Evolutionary conservation across 2,329 filamentous ascomycete genomes (phyloP), one percentile per base, ranked within the genome.

Genomic region (Alternaria hordeiaustralica): DNA sequence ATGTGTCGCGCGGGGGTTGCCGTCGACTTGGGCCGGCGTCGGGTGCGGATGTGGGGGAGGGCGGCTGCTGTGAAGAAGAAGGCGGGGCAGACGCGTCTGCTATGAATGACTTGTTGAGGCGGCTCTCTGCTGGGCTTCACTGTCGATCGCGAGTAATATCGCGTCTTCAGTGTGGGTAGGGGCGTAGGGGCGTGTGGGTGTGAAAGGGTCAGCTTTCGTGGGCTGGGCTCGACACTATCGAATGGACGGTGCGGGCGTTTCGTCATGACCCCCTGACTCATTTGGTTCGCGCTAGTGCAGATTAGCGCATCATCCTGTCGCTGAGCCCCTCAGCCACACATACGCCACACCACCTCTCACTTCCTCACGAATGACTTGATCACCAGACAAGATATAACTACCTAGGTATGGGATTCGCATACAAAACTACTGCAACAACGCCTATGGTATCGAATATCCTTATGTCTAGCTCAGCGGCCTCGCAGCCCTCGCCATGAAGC

Each of bases 31-130:
- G 47, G 33, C 56, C 54, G 61, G 51, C 55, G 60, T 64, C 61
- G 61, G 63, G 54, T 55, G 65, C 65, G 55, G 63, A 64, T 58
- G 70, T 61, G 69, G 69, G 67, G 65, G 62, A 49, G 65, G 28
- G 30, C 49, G 49, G 30, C 30, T 61, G 60, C 53, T 55, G 51
- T 63, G 47, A 58, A 58, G 43, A 33, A 28, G 55, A 33, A 51
- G 55, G 68, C 53, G 62, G 68, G 56, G 65, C 65, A 68, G 64
- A 58, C 26, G 18, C 18, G 51, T 58, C 65, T 67, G 67, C 64
- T 68, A 61, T 65, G 18, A 25, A 60, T 66, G 62, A 51, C 60
- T 57, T 47, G 50, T 36, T 36, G 60, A 60, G 64, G 54, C 58
- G 61, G 55, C 47, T 50, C 30, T 45, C 54, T 26, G 44, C 53